A percentile compares a stretch with the other conserved stretches of the same genome.
phyloP scores from a whole-genome alignment of 2,329 filamentous ascomycete genomes.

The Aspergillus ochraceoroseus region DNA sequence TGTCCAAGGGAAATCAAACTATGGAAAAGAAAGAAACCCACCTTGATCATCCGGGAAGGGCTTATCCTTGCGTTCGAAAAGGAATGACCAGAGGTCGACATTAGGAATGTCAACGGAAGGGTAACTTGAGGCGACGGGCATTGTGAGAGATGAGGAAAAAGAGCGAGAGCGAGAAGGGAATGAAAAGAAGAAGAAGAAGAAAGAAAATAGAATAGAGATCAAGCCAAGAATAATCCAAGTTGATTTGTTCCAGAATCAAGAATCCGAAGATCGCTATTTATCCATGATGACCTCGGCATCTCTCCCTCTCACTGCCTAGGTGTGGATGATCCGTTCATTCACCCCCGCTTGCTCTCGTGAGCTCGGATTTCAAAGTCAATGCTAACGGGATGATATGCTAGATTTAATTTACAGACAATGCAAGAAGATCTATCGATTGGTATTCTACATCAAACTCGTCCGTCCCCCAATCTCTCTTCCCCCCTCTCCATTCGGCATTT shows the following conservation, averaged over 20 bases:
- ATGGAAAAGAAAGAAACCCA: slow-evolving; percentile 35
- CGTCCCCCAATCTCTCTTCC: slow-evolving; percentile 87
- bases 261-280: no score
- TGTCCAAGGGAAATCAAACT: no score
- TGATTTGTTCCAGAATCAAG: no score
- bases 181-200: not conserved
- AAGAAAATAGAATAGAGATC: not conserved
- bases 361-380: no score
- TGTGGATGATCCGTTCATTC: no score
- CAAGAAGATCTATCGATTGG: not conserved
- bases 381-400: no score
- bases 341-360: no score
- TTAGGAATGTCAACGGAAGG: slow-evolving; percentile 64
- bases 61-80: slow-evolving; percentile 66
- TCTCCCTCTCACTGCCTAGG: no score
- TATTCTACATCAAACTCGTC: slow-evolving; percentile 77
- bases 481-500: slow-evolving; percentile 90
- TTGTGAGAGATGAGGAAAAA: slow-evolving; percentile 35
- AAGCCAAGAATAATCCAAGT: not conserved
- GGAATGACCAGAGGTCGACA: slow-evolving; percentile 70
- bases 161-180: slow-evolving; percentile 1
- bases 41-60: slow-evolving; percentile 68
- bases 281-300: no score
- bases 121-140: slow-evolving; percentile 68
- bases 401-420: slow-evolving; percentile 9